Percentiles rank a stretch among this genome's conserved stretches.
These are phyloP conservation scores for Cruciata laevipes DNA, from an alignment of 257 asterid genomes.

Conservation along the genomic window DNA sequence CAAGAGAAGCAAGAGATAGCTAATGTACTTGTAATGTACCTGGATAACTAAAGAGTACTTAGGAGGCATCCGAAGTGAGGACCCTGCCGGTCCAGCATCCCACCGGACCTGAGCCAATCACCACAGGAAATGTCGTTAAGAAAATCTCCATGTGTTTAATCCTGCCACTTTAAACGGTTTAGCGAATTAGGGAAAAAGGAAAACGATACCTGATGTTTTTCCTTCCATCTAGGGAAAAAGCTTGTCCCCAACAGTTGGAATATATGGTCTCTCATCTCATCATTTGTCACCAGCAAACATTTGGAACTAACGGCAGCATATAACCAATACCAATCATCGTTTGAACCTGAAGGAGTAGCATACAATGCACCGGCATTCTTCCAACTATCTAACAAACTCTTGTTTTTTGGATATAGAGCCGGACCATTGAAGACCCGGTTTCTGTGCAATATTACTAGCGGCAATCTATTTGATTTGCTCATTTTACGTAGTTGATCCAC, in stretches of 20 bases:
- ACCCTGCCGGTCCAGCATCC: constrained; percentile 36
- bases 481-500: constrained; percentile 47
- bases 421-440: constrained; percentile 74
- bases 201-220: constrained; percentile 79
- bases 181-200: too few species aligned
- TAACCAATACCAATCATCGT: constrained; percentile 98
- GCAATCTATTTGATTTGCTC: constrained; percentile 67
- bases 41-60: constrained; percentile 81
- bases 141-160: too few species aligned
- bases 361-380: constrained; percentile 74
- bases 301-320: constrained; percentile 90
- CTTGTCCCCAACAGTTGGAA: constrained; percentile 78
- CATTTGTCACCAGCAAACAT: constrained; percentile 87
- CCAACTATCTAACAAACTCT: constrained; percentile 71
- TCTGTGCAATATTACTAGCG: constrained; percentile 79
- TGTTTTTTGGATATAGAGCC: constrained; percentile 65
- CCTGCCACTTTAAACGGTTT: too few species aligned
- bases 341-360: constrained; percentile 82
- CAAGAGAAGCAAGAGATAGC: background rate
- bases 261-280: constrained; percentile 98
- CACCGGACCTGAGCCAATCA: constrained; percentile 59
- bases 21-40: constrained; percentile 27
- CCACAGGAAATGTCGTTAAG: background rate
- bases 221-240: constrained; percentile 97
- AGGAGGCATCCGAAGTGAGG: constrained; percentile 74